phyloP scores from a whole-genome alignment of 1,284 basidiomycete genomes.

The Dichomitus squalens region DNA sequence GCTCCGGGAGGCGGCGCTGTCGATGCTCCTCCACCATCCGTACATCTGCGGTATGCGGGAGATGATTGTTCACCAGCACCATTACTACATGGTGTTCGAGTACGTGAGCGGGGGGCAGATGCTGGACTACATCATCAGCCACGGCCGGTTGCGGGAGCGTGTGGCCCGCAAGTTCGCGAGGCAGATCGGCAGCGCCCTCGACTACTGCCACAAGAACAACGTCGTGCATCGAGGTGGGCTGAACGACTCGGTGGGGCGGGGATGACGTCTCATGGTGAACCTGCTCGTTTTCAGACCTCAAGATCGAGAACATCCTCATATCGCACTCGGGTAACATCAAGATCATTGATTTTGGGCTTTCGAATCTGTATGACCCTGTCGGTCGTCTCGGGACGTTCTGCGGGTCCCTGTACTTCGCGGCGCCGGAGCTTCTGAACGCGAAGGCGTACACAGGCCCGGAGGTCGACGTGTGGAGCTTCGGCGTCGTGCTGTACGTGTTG shows the following conservation, averaged over 20 bases:
- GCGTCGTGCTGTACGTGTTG: constrained; percentile 95
- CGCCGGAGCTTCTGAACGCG: constrained; percentile 95
- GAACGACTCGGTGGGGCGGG: not conserved
- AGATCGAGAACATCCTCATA: constrained; percentile 99
- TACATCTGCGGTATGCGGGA: constrained; percentile 99
- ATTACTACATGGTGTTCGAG: constrained; percentile 99
- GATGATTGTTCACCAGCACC: constrained; percentile 94
- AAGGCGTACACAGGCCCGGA: constrained; percentile 97
- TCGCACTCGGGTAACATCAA: constrained; percentile 99
- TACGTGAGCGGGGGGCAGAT: constrained; percentile 99
- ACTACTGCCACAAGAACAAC: constrained; percentile 97
- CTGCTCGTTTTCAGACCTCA: constrained; percentile 66
- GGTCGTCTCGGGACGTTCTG: constrained; percentile 93
- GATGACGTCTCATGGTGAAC: not conserved
- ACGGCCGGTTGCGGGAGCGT: constrained; percentile 93
- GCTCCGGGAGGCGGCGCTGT: constrained; percentile 92
- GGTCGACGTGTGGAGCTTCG: constrained; percentile 99
- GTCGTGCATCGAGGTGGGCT: constrained; percentile 89
- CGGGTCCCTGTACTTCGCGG: constrained; percentile 97
- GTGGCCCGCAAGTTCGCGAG: constrained; percentile 96
- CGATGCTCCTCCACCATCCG: constrained; percentile 94
- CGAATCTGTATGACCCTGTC: constrained; percentile 92
- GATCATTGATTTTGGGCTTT: constrained; percentile 99
- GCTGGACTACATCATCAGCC: constrained; percentile 99
- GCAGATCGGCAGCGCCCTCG: constrained; percentile 94